Evolutionary conservation across 768 basidiomycete species (phyloP), one percentile per base, ranked within the genome.

Genomic region (Auriscalpium microsporum): DNA sequence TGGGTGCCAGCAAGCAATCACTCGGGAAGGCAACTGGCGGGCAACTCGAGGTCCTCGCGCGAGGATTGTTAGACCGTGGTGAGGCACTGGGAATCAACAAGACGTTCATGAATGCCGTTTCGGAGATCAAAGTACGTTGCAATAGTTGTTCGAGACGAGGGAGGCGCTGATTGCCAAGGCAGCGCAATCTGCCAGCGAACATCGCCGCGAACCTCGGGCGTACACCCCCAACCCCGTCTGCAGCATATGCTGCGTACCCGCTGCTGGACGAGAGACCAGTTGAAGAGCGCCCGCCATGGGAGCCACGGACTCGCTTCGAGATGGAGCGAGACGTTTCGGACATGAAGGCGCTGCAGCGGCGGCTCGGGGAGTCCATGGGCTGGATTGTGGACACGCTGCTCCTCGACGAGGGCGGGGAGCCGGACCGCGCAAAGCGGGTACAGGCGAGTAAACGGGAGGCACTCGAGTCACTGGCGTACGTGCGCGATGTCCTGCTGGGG

Each of bases 11-110:
- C 42, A 56, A 50, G 50, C 52, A 35, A 61, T 67, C 56, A 10
- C 35, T 45, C 54, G 68, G 21, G 62, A 67, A 56, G 53, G 45
- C 46, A 63, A 64, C 56, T 16, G 54, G 49, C 8, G 62, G 73
- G 33, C 71, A 75, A 40, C 81, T 88, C 19, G 91, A 92, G 62
- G 74, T 84, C 63, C 74, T 90, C 58, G 78, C 90, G 1, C 77
- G 84, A 50, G 84, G 86, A 19, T 68, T 92, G 49, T 62, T 90
- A 57, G 88, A 92, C 66, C 75, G 82, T 17, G 82, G 87, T 28
- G 89, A 90, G 70, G 87, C 80, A 57, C 70, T 90, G 33, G 87
- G 88, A n/a, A 86, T 90, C 57, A 91, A 91, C 67, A 88, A 83
- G 69, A 87, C 87, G 0, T 71, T 91, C 17, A 81, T 86, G 80